These are phyloP conservation scores for Laguncularia racemosa DNA, from an alignment of 345 rosid genomes.

Conservation along the genomic window DNA sequence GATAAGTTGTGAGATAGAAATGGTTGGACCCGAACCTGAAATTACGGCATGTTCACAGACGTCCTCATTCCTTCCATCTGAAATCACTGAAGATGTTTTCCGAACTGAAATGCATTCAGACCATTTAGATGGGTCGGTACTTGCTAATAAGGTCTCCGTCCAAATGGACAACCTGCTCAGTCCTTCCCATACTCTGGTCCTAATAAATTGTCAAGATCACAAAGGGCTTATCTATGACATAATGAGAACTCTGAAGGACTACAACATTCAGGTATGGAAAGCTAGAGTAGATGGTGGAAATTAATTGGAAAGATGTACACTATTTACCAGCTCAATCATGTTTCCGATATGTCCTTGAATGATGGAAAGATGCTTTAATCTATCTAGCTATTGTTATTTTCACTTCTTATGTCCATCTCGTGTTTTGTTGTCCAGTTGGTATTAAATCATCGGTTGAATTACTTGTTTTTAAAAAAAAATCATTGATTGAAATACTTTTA, in stretches of 20 bases:
- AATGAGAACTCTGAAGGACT: slow-evolving; percentile 94
- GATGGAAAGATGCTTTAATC: no score
- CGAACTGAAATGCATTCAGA: slow-evolving; percentile 30
- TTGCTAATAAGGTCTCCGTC: slow-evolving; percentile 43
- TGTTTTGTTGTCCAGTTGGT: no score
- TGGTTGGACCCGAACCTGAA: slow-evolving; percentile 66
- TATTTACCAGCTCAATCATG: no score
- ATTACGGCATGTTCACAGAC: slow-evolving; percentile 59
- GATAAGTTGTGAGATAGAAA: slow-evolving; percentile 73
- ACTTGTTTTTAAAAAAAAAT: no score
- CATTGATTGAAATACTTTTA: no score
- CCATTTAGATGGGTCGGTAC: slow-evolving; percentile 26
- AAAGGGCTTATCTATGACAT: slow-evolving; percentile 91
- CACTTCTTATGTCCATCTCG: no score
- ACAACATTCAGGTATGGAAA: slow-evolving; percentile 72
- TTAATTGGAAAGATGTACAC: no score
- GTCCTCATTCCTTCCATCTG: slow-evolving; percentile 55
- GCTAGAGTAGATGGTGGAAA: no score
- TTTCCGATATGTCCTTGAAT: no score
- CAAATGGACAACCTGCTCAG: slow-evolving; percentile 74
- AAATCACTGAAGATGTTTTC: slow-evolving; percentile 50
- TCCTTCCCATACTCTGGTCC: slow-evolving; percentile 80
- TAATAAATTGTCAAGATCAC: slow-evolving; percentile 77
- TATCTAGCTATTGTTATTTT: no score
- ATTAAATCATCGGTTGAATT: no score